phyloP scores from a whole-genome alignment of 371 early-diverging fungal species.

The Mucor irregularis region DNA sequence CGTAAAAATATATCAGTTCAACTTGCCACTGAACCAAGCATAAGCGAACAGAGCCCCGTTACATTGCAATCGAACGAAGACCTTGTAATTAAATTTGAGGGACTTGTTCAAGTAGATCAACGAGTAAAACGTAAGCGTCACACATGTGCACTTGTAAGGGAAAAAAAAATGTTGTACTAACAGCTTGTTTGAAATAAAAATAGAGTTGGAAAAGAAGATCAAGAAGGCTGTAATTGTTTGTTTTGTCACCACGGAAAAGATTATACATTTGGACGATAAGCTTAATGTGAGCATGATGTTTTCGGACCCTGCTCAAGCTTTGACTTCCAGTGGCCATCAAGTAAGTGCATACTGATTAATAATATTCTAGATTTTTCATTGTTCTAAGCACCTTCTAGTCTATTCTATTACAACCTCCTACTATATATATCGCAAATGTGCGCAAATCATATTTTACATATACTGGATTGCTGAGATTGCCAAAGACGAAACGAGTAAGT shows the following conservation, averaged over 20 bases:
- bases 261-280: slow-evolving; percentile 28
- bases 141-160: too few species aligned
- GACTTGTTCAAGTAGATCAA: slow-evolving; percentile 23
- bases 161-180: too few species aligned
- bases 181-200: too few species aligned
- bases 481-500: slow-evolving; percentile 4
- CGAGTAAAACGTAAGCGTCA: slow-evolving; percentile 20
- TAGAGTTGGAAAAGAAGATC: slow-evolving; percentile 16
- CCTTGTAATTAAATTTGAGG: slow-evolving; percentile 39
- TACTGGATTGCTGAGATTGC: slow-evolving; percentile 30
- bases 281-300: slow-evolving; percentile 34
- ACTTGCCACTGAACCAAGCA: slow-evolving; percentile 29
- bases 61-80: slow-evolving; percentile 25
- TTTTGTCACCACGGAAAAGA: slow-evolving; percentile 31
- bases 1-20: slow-evolving; percentile 31
- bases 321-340: slow-evolving; percentile 3
- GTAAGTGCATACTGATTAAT: slow-evolving; percentile 8
- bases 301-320: slow-evolving; percentile 28
- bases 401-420: slow-evolving; percentile 29
- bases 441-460: slow-evolving; percentile 37
- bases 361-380: too few species aligned
- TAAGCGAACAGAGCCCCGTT: slow-evolving; percentile 31
- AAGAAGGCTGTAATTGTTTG: slow-evolving; percentile 33
- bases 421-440: slow-evolving; percentile 28
- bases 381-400: slow-evolving; percentile 2